Conservation (phyloP, 202 grass and related monocot genomes). For the Eragrostis tef region DNA sequence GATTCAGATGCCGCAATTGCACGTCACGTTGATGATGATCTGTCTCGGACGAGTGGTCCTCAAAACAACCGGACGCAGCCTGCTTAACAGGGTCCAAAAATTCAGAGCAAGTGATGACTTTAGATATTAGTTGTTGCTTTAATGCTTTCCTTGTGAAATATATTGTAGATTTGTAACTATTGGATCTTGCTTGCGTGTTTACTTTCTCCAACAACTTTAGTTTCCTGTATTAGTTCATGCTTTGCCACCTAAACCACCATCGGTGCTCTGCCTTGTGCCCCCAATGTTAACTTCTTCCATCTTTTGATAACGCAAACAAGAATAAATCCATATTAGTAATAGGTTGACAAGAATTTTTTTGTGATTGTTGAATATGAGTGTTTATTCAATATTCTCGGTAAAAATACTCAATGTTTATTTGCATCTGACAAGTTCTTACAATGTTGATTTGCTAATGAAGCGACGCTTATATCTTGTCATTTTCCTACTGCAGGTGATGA, state of each 20-base stretch:
- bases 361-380: conserved; percentile 6
- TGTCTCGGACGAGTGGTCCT: background rate
- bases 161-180: conserved; percentile 5
- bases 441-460: conserved; percentile 21
- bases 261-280: background rate
- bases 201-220: background rate
- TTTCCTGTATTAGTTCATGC: background rate
- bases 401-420: background rate
- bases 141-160: background rate
- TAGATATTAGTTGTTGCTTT: background rate
- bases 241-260: background rate
- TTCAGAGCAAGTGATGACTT: background rate
- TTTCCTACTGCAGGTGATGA: conserved; percentile 76
- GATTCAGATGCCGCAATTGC: background rate
- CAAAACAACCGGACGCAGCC: background rate
- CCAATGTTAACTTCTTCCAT: background rate
- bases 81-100: background rate
- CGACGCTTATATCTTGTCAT: conserved; percentile 23
- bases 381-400: background rate
- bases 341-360: background rate
- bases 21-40: background rate
- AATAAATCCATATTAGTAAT: background rate
- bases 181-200: background rate
- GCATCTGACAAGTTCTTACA: background rate
- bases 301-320: background rate